Evolutionary conservation across 306 rosid species (phyloP).

Genomic region (Vicia sativa): DNA sequence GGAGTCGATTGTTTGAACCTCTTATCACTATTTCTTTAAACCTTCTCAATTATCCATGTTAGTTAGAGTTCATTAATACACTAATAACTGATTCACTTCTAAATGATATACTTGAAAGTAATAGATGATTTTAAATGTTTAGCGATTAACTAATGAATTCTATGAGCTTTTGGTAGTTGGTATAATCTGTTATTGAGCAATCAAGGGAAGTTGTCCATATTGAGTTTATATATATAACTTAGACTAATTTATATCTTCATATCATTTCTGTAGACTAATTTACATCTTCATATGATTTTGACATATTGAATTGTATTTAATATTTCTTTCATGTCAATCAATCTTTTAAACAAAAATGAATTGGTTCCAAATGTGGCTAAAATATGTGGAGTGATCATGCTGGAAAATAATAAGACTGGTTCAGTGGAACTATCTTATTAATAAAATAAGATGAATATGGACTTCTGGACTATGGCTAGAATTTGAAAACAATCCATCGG

Average conservation of each 20-base stretch:
- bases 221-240: background rate
- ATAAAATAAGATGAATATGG: background rate
- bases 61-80: background rate
- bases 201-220: conserved; percentile 3
- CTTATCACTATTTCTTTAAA: conserved; percentile 3
- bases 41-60: conserved; percentile 10
- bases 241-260: background rate
- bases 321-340: conserved; percentile 3
- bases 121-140: conserved; percentile 16
- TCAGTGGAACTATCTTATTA: background rate
- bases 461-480: conserved; percentile 13
- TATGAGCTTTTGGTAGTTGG: conserved; percentile 25
- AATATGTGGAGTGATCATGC: conserved; percentile 21
- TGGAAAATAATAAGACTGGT: background rate
- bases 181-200: conserved; percentile 4
- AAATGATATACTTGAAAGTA: background rate
- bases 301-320: background rate
- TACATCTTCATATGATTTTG: background rate
- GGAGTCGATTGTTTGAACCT: conserved; percentile 17
- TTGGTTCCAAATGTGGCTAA: background rate
- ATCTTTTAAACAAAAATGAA: conserved; percentile 10
- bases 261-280: background rate
- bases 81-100: conserved; percentile 17
- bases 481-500: conserved; percentile 5
- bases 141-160: background rate